phyloP scores from a whole-genome alignment of 805 yeast species.

The Metschnikowia reukaufii region DNA sequence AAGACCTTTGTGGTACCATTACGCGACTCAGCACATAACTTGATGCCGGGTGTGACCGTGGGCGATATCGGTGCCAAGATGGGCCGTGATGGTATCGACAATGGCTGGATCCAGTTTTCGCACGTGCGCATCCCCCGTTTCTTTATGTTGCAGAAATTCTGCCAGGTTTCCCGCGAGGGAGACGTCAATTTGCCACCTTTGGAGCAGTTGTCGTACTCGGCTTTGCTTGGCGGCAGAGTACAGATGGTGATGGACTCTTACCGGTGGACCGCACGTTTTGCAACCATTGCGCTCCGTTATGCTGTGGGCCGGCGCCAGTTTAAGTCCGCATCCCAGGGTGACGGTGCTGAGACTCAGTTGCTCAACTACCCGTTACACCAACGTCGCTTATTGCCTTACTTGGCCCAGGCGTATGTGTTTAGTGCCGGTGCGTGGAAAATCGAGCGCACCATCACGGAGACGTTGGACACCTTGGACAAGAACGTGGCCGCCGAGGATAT shows the following conservation, averaged over 20 bases:
- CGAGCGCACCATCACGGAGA: slow-evolving; percentile 13
- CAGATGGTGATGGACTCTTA: slow-evolving; percentile 24
- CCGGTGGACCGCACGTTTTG: slow-evolving; percentile 21
- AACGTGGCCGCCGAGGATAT: slow-evolving; percentile 19
- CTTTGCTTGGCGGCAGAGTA: slow-evolving; percentile 23
- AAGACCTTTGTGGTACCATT: slow-evolving; percentile 25
- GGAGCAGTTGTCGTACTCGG: slow-evolving; percentile 23
- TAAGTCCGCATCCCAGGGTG: slow-evolving; percentile 23
- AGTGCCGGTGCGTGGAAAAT: slow-evolving; percentile 21
- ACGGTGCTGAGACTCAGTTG: slow-evolving; percentile 23
- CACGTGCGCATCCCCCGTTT: slow-evolving; percentile 22
- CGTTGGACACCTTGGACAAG: slow-evolving; percentile 19
- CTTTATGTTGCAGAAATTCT: slow-evolving; percentile 24
- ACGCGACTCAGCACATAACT: slow-evolving; percentile 21
- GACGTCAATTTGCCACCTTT: slow-evolving; percentile 21
- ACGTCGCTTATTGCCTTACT: slow-evolving; percentile 21
- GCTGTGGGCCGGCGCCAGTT: slow-evolving; percentile 25
- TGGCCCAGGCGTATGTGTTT: slow-evolving; percentile 24
- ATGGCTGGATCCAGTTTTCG: slow-evolving; percentile 26
- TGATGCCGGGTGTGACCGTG: slow-evolving; percentile 24
- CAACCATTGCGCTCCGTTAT: slow-evolving; percentile 22
- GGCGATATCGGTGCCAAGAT: slow-evolving; percentile 26
- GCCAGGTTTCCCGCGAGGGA: slow-evolving; percentile 20
- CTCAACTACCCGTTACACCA: slow-evolving; percentile 26
- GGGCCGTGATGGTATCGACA: slow-evolving; percentile 26